Conservation (phyloP, 2,329 filamentous ascomycete species). For the Diplodia sapinea region DNA sequence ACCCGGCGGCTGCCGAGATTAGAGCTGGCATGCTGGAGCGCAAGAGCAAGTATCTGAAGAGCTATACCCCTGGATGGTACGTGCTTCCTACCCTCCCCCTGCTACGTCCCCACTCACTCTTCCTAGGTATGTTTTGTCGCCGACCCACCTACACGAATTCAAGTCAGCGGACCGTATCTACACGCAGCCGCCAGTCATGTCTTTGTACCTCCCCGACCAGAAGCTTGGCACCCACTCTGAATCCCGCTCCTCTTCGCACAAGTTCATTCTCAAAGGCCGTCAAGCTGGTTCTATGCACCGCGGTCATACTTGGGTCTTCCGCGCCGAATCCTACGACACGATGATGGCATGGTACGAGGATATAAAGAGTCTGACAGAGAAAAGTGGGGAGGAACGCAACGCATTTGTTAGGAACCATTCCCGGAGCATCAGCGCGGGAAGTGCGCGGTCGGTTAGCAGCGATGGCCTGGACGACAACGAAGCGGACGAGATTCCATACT, state of each 20-base stretch:
- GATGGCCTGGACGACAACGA: slow-evolving; percentile 75
- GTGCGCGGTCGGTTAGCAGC: slow-evolving; percentile 63
- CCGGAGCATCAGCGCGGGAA: slow-evolving; percentile 73
- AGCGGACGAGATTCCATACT: slow-evolving; percentile 64
- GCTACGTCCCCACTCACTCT: slow-evolving; percentile 30
- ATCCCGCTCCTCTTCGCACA: slow-evolving; percentile 84
- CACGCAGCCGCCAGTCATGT: slow-evolving; percentile 90
- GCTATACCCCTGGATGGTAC: slow-evolving; percentile 93
- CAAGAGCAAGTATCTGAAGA: slow-evolving; percentile 99
- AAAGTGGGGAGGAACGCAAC: slow-evolving; percentile 83
- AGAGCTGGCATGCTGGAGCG: slow-evolving; percentile 90
- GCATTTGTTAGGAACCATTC: slow-evolving; percentile 85
- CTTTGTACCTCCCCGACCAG: slow-evolving; percentile 90
- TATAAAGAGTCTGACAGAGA: slow-evolving; percentile 87
- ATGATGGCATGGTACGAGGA: slow-evolving; percentile 98
- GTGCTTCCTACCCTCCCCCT: slow-evolving; percentile 41
- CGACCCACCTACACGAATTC: slow-evolving; percentile 97
- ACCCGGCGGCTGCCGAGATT: slow-evolving; percentile 82
- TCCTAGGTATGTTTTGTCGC: slow-evolving; percentile 87
- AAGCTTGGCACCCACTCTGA: slow-evolving; percentile 92
- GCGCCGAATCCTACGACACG: slow-evolving; percentile 78
- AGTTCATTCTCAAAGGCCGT: slow-evolving; percentile 96
- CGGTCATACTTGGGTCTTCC: slow-evolving; percentile 71
- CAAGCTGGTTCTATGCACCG: slow-evolving; percentile 93
- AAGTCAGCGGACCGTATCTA: slow-evolving; percentile 92